Evolutionary conservation across 1,139 yeast species (phyloP).

Genomic region (Candida frijolesensis): DNA sequence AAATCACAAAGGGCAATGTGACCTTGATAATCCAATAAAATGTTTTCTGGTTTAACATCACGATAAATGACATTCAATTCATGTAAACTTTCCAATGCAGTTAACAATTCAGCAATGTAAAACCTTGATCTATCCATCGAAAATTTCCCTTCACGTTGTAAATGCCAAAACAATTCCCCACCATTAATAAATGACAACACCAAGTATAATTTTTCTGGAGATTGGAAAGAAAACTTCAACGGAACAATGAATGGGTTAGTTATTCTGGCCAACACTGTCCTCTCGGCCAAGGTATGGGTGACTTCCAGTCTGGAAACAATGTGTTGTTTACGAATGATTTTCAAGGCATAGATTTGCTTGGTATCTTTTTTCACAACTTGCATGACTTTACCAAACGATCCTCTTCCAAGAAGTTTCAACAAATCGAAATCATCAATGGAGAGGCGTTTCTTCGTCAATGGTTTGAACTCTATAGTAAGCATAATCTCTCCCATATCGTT

Average conservation of each 20-base stretch:
- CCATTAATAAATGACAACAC: constrained; percentile 95
- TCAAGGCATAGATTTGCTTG: constrained; percentile 88
- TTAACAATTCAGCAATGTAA: constrained; percentile 89
- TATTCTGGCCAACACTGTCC: constrained; percentile 91
- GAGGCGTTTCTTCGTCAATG: constrained; percentile 64
- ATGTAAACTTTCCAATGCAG: constrained; percentile 91
- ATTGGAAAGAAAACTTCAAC: constrained; percentile 90
- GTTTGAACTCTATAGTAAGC: constrained; percentile 77
- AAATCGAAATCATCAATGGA: constrained; percentile 91
- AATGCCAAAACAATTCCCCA: constrained; percentile 93
- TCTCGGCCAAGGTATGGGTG: constrained; percentile 92
- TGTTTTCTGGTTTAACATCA: constrained; percentile 95
- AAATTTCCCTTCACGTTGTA: constrained; percentile 89
- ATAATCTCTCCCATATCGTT: constrained; percentile 54
- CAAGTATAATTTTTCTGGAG: constrained; percentile 88
- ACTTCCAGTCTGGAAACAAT: constrained; percentile 94
- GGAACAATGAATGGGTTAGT: constrained; percentile 99
- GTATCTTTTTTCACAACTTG: constrained; percentile 96
- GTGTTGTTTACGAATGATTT: constrained; percentile 90
- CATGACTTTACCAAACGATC: constrained; percentile 98
- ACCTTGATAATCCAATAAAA: constrained; percentile 90
- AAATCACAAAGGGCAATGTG: constrained; percentile 97
- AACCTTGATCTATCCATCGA: constrained; percentile 87
- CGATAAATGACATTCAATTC: constrained; percentile 90
- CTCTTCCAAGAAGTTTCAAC: constrained; percentile 93